These are phyloP conservation scores for Pelagophyceae sp. DNA, from an alignment of 352 stramenopile species.

Conservation along the genomic window DNA sequence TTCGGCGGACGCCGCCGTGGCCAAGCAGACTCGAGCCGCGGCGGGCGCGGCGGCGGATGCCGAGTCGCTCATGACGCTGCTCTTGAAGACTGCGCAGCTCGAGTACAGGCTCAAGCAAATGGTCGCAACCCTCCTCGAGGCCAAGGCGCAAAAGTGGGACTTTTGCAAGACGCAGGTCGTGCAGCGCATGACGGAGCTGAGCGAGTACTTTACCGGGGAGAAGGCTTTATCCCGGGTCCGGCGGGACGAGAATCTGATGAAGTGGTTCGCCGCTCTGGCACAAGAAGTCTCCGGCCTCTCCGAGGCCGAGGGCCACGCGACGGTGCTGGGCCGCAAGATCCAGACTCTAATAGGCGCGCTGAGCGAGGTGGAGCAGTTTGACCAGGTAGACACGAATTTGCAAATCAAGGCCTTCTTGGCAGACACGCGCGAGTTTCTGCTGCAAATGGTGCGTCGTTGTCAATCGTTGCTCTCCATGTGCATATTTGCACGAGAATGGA, in stretches of 20 bases:
- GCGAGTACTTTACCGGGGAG: slow-evolving; percentile 83
- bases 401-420: slow-evolving; percentile 86
- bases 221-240: slow-evolving; percentile 78
- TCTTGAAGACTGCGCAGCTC: slow-evolving; percentile 82
- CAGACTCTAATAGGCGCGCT: slow-evolving; percentile 82
- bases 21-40: too few species aligned
- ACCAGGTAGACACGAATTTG: slow-evolving; percentile 85
- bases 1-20: slow-evolving; percentile 21
- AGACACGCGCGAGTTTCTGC: slow-evolving; percentile 77
- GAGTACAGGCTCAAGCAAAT: slow-evolving; percentile 88
- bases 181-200: slow-evolving; percentile 79
- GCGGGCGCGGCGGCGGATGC: background rate
- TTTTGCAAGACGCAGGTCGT: slow-evolving; percentile 70
- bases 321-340: slow-evolving; percentile 83
- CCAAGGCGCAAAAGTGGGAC: slow-evolving; percentile 79
- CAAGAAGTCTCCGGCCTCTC: slow-evolving; percentile 77
- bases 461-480: too few species aligned
- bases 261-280: slow-evolving; percentile 79
- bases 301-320: slow-evolving; percentile 66
- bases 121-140: slow-evolving; percentile 71
- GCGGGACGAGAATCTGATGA: slow-evolving; percentile 80
- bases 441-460: too few species aligned
- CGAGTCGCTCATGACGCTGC: slow-evolving; percentile 37
- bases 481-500: too few species aligned
- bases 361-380: slow-evolving; percentile 86